Evolutionary conservation across 2,329 filamentous ascomycete species (phyloP).

Genomic region (Alternaria rosae): DNA sequence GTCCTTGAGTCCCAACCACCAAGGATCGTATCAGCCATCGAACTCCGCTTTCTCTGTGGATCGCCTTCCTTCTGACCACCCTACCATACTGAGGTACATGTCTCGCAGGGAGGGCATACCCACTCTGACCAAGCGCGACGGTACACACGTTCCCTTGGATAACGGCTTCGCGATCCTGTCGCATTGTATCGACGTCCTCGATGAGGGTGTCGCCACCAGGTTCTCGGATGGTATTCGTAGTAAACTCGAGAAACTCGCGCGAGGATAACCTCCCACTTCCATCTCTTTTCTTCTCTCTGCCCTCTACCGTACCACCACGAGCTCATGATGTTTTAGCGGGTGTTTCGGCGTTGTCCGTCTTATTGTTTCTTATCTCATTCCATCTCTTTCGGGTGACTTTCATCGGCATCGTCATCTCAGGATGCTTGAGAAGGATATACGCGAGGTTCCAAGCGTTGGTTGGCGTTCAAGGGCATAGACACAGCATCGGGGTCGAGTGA

Average conservation of each 20-base stretch:
- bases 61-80: conserved; percentile 59
- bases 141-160: conserved; percentile 56
- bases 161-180: conserved; percentile 58
- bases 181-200: conserved; percentile 62
- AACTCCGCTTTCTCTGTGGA: conserved; percentile 60
- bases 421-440: conserved; percentile 20
- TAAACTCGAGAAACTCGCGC: conserved; percentile 59
- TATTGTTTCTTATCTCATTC: conserved; percentile 5
- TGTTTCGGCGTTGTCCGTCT: conserved; percentile 7
- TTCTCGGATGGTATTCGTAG: conserved; percentile 63
- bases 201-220: conserved; percentile 60
- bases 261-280: conserved; percentile 26
- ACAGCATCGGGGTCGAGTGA: conserved; percentile 12
- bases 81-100: conserved; percentile 59
- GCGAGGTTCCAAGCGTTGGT: not conserved
- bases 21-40: conserved; percentile 45
- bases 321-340: conserved; percentile 12
- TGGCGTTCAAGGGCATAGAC: conserved; percentile 18
- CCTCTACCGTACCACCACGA: conserved; percentile 1
- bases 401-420: conserved; percentile 22
- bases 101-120: conserved; percentile 63
- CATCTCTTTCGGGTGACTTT: conserved; percentile 24
- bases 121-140: conserved; percentile 60
- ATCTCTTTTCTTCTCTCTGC: conserved; percentile 6
- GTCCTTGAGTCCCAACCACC: conserved; percentile 43